phyloP scores from a whole-genome alignment of 352 stramenopile genomes.

The Globisporangium alternatum region DNA sequence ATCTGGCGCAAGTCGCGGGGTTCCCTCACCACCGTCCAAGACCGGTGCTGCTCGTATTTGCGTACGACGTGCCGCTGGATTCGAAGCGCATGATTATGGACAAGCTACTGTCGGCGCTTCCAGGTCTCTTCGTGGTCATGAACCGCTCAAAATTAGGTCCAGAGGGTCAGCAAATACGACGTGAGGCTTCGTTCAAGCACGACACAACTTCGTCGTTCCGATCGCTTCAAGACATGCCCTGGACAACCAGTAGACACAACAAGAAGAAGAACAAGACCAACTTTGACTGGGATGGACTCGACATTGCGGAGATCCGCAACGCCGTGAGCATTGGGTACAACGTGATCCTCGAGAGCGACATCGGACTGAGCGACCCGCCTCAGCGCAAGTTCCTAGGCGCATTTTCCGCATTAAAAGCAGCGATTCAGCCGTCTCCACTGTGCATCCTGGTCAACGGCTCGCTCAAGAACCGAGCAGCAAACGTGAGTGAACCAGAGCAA shows the following conservation, averaged over 20 bases:
- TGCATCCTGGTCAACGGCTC: conserved; percentile 64
- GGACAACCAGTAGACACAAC: neutral
- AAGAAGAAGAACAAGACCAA: neutral
- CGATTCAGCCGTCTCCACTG: conserved; percentile 54
- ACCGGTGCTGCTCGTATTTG: conserved; percentile 64
- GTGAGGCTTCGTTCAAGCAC: conserved; percentile 1
- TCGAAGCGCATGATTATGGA: conserved; percentile 37
- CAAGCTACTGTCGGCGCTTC: conserved; percentile 42
- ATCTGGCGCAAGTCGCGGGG: conserved; percentile 32
- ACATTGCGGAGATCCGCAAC: conserved; percentile 33
- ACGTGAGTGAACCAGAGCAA: conserved; percentile 9
- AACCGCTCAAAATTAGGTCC: conserved; percentile 25
- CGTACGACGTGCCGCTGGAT: conserved; percentile 54
- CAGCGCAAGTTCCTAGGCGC: conserved; percentile 56
- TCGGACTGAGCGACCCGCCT: conserved; percentile 62
- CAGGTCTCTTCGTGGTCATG: conserved; percentile 71
- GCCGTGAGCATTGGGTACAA: conserved; percentile 47
- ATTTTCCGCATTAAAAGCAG: conserved; percentile 64
- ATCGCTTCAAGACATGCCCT: conserved; percentile 4
- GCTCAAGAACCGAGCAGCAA: conserved; percentile 40
- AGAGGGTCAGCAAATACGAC: neutral
- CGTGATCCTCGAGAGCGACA: conserved; percentile 73
- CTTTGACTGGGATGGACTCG: conserved; percentile 16
- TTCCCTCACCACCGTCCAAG: conserved; percentile 42
- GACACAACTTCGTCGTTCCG: conserved; percentile 13